Conservation (phyloP, 306 rosid genomes). For the Dryas alaskensis region DNA sequence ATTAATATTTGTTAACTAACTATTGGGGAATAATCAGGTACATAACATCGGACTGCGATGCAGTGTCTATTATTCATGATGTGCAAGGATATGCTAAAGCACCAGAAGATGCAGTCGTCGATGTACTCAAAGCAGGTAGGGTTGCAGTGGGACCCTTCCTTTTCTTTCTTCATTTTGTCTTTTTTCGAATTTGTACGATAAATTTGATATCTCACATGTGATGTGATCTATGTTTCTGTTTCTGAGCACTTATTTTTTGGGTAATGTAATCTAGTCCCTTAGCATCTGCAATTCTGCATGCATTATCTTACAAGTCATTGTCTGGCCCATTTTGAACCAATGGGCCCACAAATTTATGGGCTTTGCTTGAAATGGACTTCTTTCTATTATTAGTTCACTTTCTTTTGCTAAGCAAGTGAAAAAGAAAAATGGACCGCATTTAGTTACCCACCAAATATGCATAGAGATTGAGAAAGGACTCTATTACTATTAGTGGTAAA, state of each 20-base stretch:
- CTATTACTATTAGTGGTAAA: too few relatives aligned
- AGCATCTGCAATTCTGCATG: too few relatives aligned
- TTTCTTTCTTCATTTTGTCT: background rate
- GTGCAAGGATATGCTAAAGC: constrained; percentile 53
- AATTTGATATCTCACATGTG: background rate
- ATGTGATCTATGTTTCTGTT: background rate
- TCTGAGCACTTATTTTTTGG: background rate
- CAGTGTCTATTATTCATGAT: constrained; percentile 58
- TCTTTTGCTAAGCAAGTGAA: too few relatives aligned
- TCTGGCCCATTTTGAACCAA: background rate
- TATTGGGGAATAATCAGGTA: constrained; percentile 44
- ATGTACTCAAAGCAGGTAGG: constrained; percentile 74
- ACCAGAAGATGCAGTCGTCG: constrained; percentile 78
- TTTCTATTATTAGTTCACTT: too few relatives aligned
- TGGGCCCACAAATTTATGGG: background rate
- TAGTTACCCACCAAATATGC: too few relatives aligned
- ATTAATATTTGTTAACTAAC: too few relatives aligned
- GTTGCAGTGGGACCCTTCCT: background rate
- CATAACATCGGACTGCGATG: constrained; percentile 84
- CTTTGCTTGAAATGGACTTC: too few relatives aligned
- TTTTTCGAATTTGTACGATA: background rate
- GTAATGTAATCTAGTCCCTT: background rate
- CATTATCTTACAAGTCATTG: background rate
- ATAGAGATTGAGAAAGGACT: too few relatives aligned
- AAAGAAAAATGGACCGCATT: too few relatives aligned